Evolutionary conservation across 371 early-diverging fungal species (phyloP).

Genomic region (Catenaria anguillulae): DNA sequence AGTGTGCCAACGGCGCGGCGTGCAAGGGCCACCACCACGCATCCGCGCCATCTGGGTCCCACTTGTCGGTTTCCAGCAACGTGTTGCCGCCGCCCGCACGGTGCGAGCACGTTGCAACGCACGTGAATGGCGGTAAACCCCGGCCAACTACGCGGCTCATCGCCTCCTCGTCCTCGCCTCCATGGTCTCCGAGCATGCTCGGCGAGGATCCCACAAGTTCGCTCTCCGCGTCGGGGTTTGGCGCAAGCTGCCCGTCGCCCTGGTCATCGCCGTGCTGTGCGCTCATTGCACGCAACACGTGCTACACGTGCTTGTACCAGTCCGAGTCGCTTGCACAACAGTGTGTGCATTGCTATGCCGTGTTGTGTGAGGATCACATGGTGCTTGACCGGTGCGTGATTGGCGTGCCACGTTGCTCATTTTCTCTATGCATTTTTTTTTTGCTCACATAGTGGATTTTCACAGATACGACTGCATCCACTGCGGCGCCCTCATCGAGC

Average conservation of each 20-base stretch:
- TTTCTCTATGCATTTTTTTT: not conserved
- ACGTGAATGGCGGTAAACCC: too few species aligned
- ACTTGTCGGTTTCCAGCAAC: not conserved
- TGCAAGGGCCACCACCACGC: not conserved
- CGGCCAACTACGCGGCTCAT: too few species aligned
- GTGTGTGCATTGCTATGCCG: not conserved
- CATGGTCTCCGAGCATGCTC: too few species aligned
- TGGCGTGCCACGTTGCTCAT: too few species aligned
- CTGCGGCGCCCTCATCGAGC: not conserved
- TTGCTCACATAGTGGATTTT: not conserved
- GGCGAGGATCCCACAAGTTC: not conserved
- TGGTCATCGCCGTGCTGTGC: not conserved
- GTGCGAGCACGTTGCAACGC: too few species aligned
- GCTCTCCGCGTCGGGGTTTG: too few species aligned
- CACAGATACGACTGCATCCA: constrained; percentile 2
- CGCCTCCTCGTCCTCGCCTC: too few species aligned
- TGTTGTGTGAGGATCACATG: not conserved
- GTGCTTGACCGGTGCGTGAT: not conserved
- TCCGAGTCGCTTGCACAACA: not conserved
- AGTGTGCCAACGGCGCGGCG: too few species aligned
- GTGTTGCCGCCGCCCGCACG: not conserved
- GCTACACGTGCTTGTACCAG: not conserved
- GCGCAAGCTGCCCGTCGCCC: not conserved
- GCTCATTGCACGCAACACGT: not conserved
- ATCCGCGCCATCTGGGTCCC: not conserved